phyloP scores from a whole-genome alignment of 345 rosid species.

The Trapa bicornis region DNA sequence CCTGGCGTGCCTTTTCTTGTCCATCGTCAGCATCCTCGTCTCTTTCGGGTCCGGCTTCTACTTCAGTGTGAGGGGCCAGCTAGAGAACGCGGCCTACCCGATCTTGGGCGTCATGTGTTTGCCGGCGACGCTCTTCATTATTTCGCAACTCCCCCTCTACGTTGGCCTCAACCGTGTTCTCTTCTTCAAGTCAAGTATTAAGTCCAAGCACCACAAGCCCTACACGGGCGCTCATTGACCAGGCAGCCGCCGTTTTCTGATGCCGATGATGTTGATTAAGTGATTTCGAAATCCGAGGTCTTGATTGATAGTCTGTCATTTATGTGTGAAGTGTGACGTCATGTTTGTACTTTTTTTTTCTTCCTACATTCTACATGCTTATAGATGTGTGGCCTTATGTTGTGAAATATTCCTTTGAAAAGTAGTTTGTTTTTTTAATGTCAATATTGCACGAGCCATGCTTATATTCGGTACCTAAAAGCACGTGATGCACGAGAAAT shows the following conservation, averaged over 20 bases:
- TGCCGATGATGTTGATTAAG: neutral
- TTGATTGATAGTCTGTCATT: too few species aligned
- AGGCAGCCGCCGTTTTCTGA: neutral
- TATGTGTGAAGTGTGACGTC: too few species aligned
- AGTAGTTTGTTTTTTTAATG: too few species aligned
- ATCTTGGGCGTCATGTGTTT: neutral
- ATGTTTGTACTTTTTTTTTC: too few species aligned
- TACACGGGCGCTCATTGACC: neutral
- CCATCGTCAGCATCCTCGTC: neutral
- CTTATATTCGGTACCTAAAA: too few species aligned
- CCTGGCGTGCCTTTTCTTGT: neutral
- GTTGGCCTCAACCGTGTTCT: neutral
- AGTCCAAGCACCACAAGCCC: too few species aligned
- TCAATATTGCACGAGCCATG: too few species aligned
- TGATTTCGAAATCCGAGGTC: too few species aligned
- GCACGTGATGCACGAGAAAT: too few species aligned
- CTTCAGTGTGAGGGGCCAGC: neutral
- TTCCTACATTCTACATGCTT: too few species aligned
- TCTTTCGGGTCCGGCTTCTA: constrained; percentile 1
- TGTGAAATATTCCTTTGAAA: too few species aligned
- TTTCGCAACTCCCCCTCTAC: neutral
- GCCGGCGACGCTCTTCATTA: neutral
- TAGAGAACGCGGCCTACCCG: neutral
- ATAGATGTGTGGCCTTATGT: too few species aligned
- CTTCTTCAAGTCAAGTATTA: neutral